Base-by-base conservation (phyloP, 208 protist genomes). In the Crithidia bombi region DNA sequence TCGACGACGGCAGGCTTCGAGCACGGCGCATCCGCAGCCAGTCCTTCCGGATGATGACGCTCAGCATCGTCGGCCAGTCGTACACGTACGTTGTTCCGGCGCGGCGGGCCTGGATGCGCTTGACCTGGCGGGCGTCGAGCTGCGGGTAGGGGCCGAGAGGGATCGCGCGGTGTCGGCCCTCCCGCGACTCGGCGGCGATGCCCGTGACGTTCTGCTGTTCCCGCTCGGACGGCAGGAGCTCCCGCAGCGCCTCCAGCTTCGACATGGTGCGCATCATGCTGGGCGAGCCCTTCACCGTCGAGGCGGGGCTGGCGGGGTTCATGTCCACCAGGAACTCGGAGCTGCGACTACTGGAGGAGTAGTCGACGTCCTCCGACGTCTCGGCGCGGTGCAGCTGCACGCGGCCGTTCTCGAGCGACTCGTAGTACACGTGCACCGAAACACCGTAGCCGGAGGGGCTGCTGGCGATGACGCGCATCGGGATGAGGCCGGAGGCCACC, bases 31-130 rank as follows among this genome's bases (percentile, higher is more conserved):
- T 63, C 30, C 75, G 59, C 44, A 79, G 51, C 96, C 97, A 98
- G 28, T 90, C 62, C 26, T 92, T 81, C 28, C 69, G 79, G 3
- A 99, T 46, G 12, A 90, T 90, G 28, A 91, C 63, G 25, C 83
- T 75, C 59, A 99, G 90, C 23, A 99, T 75, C 30, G 84, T 73
- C 3, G 95, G 88, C 88, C 97, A 99, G 81, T 99, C 98, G 65
- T 98, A 93, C 17, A 90, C 90, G 73, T 99, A 99, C 17, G 96
- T 97, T 0, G 98, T 99, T 26, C 89, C 85, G 47, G 86, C 67
- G 51, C 76, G 75, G 59, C 90, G 85, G 19, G 95, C 95, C 69
- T 90, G 80, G 6, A 94, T 78, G 30, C 97, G 91, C 78, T 95
- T 97, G 49, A 92, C 61, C 50, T 95, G 69, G 11, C 65, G 82